Conservation (phyloP, 2,329 filamentous ascomycete species). For the Aspergillus proliferans region DNA sequence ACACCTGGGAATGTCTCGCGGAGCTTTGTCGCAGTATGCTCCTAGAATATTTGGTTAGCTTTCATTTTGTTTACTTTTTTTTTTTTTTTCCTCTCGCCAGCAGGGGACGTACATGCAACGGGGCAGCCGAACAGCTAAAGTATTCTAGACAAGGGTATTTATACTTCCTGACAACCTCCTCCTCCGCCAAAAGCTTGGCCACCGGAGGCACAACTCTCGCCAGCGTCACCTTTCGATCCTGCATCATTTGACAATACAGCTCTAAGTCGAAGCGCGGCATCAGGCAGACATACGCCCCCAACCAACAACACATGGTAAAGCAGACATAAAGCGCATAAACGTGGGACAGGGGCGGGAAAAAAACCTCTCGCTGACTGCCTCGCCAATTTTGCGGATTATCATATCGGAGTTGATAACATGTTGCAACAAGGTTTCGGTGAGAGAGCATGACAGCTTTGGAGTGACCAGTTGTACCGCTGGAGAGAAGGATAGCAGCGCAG, state of each 20-base stretch:
- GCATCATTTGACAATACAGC: conserved; percentile 8
- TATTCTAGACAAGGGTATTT: conserved; percentile 9
- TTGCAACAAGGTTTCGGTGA: too few species aligned
- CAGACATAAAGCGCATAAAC: conserved; percentile 10
- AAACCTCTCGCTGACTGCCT: too few species aligned
- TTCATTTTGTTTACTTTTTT: not conserved
- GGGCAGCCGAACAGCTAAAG: conserved; percentile 11
- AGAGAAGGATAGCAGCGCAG: too few species aligned
- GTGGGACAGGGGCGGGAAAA: too few species aligned
- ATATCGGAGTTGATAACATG: too few species aligned
- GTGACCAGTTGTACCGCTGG: too few species aligned
- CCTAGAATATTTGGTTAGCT: not conserved
- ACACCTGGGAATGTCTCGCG: conserved; percentile 6
- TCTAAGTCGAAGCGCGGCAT: conserved; percentile 10
- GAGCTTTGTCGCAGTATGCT: conserved; percentile 4
- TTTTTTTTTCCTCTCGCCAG: not conserved
- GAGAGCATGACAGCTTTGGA: too few species aligned
- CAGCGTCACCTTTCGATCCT: conserved; percentile 6
- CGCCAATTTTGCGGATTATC: too few species aligned
- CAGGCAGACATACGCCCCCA: conserved; percentile 12
- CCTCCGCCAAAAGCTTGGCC: conserved; percentile 6
- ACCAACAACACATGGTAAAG: conserved; percentile 7
- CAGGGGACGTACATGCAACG: conserved; percentile 5
- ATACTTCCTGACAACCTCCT: conserved; percentile 4
- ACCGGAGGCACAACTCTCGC: conserved; percentile 10